Conservation (phyloP, 306 rosid species). For the Fragaria nilgerrensis region DNA sequence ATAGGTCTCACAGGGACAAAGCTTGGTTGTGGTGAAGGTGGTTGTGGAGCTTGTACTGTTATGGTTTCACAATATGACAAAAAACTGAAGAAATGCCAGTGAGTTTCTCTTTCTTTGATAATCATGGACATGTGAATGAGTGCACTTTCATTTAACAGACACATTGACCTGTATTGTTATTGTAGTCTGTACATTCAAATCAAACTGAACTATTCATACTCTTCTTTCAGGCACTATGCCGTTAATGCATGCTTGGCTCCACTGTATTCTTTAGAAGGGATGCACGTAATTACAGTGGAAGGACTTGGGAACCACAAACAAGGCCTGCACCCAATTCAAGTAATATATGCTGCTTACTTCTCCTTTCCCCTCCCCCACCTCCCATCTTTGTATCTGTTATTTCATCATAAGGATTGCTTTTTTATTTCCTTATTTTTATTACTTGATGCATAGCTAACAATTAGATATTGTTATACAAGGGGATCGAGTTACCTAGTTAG, state of each 20-base stretch:
- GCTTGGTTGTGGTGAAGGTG: slow-evolving; percentile 98
- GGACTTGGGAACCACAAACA: slow-evolving; percentile 74
- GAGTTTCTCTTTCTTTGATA: slow-evolving; percentile 39
- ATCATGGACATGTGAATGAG: neutral
- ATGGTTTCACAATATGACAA: slow-evolving; percentile 80
- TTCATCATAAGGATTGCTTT: neutral
- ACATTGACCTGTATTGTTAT: neutral
- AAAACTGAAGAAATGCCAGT: slow-evolving; percentile 58
- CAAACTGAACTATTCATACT: slow-evolving; percentile 31
- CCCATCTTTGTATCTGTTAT: neutral
- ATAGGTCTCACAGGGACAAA: slow-evolving; percentile 84
- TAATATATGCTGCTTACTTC: slow-evolving; percentile 25
- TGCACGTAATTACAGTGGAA: slow-evolving; percentile 94
- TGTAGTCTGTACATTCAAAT: neutral
- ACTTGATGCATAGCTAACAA: neutral
- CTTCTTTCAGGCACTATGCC: slow-evolving; percentile 73
- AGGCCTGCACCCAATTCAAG: slow-evolving; percentile 94
- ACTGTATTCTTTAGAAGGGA: slow-evolving; percentile 92
- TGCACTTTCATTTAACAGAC: neutral
- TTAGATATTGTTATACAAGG: neutral
- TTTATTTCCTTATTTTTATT: neutral
- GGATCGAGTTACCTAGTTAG: neutral
- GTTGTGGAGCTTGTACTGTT: slow-evolving; percentile 99
- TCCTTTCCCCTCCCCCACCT: neutral
- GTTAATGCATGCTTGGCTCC: slow-evolving; percentile 97